Conservation (phyloP, 768 basidiomycete genomes). For the Mycena albidolilacea region DNA sequence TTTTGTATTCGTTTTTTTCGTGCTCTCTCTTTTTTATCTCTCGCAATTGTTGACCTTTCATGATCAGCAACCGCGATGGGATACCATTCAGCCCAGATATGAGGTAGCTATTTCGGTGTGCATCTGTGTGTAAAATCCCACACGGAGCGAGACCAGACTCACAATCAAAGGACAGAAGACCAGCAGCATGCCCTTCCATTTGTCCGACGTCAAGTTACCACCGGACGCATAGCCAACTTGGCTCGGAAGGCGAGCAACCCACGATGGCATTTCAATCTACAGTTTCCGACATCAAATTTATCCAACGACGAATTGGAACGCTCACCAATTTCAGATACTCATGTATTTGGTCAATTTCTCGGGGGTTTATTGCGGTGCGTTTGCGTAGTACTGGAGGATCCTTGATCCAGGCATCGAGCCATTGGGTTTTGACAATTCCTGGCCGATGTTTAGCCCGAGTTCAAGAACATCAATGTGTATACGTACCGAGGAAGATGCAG, state of each 20-base stretch:
- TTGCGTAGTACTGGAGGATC: slow-evolving; percentile 13
- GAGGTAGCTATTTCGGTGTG: not conserved
- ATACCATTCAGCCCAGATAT: slow-evolving; percentile 27
- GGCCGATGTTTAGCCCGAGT: not conserved
- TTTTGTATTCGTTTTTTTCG: slow-evolving; percentile 14
- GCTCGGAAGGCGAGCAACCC: slow-evolving; percentile 39
- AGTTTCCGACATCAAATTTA: too few relatives aligned
- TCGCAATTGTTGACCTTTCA: not conserved
- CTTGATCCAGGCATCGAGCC: slow-evolving; percentile 13
- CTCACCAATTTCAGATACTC: slow-evolving; percentile 29
- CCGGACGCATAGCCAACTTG: slow-evolving; percentile 44
- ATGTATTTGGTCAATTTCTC: slow-evolving; percentile 43
- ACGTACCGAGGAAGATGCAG: slow-evolving; percentile 19
- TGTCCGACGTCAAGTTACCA: slow-evolving; percentile 43
- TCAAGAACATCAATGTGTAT: not conserved
- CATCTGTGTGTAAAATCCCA: not conserved
- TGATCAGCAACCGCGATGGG: slow-evolving; percentile 11
- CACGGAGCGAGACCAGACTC: not conserved
- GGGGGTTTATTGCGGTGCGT: slow-evolving; percentile 18
- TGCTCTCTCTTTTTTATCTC: slow-evolving; percentile 17
- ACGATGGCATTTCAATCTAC: slow-evolving; percentile 42
- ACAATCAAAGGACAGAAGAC: slow-evolving; percentile 39
- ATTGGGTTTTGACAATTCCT: slow-evolving; percentile 17
- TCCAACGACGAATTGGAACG: not conserved
- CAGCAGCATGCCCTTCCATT: slow-evolving; percentile 41